These are phyloP conservation scores for Melaleuca quinquenervia DNA, from an alignment of 345 rosid species.

Conservation along the genomic window DNA sequence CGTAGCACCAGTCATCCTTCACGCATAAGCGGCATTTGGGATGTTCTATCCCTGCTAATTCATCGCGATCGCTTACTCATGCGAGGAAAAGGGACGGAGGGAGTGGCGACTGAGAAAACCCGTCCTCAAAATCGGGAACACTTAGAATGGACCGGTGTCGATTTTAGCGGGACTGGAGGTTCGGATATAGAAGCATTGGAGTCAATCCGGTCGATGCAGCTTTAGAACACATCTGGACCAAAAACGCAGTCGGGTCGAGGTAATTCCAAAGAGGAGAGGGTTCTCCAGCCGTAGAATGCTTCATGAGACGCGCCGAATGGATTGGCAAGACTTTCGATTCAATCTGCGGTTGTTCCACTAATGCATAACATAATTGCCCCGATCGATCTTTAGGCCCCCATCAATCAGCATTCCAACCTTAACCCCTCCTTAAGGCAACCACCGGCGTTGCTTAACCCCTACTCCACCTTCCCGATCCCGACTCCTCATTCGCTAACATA, in stretches of 20 bases:
- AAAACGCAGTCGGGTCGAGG: too few species aligned
- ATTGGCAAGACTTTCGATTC: fast-evolving
- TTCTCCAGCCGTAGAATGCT: fast-evolving
- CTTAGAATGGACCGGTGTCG: too few species aligned
- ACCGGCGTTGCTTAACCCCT: neutral
- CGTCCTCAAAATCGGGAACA: too few species aligned
- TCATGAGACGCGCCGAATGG: fast-evolving
- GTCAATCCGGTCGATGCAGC: neutral
- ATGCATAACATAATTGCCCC: neutral
- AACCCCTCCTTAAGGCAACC: neutral
- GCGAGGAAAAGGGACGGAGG: neutral
- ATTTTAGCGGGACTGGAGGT: too few species aligned
- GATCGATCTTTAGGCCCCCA: neutral
- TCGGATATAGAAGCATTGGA: too few species aligned
- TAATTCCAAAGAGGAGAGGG: fast-evolving
- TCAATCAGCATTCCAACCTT: neutral
- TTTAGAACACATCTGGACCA: too few species aligned
- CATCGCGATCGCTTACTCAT: neutral
- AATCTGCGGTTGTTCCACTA: neutral
- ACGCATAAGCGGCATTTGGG: too few species aligned
- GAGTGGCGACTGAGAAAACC: too few species aligned
- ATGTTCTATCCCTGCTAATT: too few species aligned
- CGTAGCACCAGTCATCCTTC: neutral
- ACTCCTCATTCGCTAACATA: neutral
- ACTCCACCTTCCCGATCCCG: neutral